These are phyloP conservation scores for Penstemon eatonii DNA, from an alignment of 257 asterid genomes.

Conservation along the genomic window DNA sequence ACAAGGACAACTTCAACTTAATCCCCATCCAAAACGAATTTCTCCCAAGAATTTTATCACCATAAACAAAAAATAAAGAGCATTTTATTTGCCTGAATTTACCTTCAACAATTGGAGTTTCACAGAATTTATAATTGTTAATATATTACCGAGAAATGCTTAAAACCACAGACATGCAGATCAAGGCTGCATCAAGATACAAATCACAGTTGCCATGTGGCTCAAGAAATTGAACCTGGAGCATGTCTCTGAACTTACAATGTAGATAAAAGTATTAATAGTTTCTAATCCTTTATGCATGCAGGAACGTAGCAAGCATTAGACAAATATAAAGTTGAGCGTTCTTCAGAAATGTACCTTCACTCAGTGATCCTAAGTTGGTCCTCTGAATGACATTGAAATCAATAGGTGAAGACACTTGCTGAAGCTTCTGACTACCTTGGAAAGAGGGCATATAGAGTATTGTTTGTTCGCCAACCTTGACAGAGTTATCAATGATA, in stretches of 20 bases:
- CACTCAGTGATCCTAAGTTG: slow-evolving; percentile 66
- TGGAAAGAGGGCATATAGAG: slow-evolving; percentile 87
- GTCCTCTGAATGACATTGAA: slow-evolving; percentile 78
- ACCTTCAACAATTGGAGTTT: neutral
- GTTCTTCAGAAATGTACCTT: slow-evolving; percentile 53
- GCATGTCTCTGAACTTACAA: slow-evolving; percentile 17
- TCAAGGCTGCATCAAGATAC: slow-evolving; percentile 17
- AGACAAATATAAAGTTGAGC: slow-evolving; percentile 21
- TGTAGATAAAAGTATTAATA: slow-evolving; percentile 1
- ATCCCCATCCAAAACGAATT: slow-evolving; percentile 20
- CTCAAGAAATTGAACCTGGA: slow-evolving; percentile 18
- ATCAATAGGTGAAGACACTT: slow-evolving; percentile 57
- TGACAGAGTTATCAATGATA: slow-evolving; percentile 64
- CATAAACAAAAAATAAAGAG: slow-evolving; percentile 4
- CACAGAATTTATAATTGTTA: neutral
- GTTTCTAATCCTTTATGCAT: slow-evolving; percentile 10
- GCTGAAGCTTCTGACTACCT: slow-evolving; percentile 47
- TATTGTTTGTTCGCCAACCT: slow-evolving; percentile 70
- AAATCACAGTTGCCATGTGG: slow-evolving; percentile 13
- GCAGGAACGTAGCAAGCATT: slow-evolving; percentile 11
- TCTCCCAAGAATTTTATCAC: neutral
- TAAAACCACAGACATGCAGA: neutral
- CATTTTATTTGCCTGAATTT: neutral
- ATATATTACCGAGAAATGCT: neutral
- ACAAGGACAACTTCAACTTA: neutral